Evolutionary conservation across 768 basidiomycete genomes (phyloP).

Genomic region (Candolleomyces efflorescens): DNA sequence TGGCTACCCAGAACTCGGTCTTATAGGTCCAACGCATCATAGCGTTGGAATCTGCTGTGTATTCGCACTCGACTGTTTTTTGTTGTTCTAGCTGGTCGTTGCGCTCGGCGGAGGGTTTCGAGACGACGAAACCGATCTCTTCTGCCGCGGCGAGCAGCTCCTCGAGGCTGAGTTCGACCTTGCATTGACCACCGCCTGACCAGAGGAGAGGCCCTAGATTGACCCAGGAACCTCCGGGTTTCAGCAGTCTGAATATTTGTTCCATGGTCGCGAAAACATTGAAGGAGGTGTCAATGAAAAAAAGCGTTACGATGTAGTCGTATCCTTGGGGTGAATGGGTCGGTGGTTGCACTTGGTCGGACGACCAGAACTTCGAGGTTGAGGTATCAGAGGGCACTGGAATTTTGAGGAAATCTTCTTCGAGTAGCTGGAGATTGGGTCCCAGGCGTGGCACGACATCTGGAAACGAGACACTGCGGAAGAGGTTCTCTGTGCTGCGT

Average conservation of each 20-base stretch:
- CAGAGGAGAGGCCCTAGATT: constrained; percentile 69
- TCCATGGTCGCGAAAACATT: constrained; percentile 50
- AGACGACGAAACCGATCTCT: constrained; percentile 51
- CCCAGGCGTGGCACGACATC: constrained; percentile 53
- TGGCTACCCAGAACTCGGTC: constrained; percentile 66
- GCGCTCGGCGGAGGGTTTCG: constrained; percentile 21
- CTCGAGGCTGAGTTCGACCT: constrained; percentile 58
- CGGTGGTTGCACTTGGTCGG: background rate
- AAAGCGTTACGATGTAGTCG: constrained; percentile 60
- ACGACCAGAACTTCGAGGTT: constrained; percentile 15
- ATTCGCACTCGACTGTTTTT: constrained; percentile 57
- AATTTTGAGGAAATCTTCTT: constrained; percentile 55
- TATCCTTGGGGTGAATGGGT: constrained; percentile 30
- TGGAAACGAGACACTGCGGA: constrained; percentile 54
- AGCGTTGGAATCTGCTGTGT: constrained; percentile 54
- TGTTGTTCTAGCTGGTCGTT: constrained; percentile 20
- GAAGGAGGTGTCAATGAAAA: constrained; percentile 62
- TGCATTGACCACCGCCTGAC: constrained; percentile 51
- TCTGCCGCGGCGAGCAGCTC: constrained; percentile 51
- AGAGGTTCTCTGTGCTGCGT: constrained; percentile 40
- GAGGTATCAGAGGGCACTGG: constrained; percentile 11
- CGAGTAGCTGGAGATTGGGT: constrained; percentile 39
- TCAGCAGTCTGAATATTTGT: constrained; percentile 53
- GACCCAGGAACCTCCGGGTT: constrained; percentile 65
- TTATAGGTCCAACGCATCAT: constrained; percentile 73